Evolutionary conservation across 2,329 filamentous ascomycete species (phyloP).

Genomic region (Taxawa tesnikishii): DNA sequence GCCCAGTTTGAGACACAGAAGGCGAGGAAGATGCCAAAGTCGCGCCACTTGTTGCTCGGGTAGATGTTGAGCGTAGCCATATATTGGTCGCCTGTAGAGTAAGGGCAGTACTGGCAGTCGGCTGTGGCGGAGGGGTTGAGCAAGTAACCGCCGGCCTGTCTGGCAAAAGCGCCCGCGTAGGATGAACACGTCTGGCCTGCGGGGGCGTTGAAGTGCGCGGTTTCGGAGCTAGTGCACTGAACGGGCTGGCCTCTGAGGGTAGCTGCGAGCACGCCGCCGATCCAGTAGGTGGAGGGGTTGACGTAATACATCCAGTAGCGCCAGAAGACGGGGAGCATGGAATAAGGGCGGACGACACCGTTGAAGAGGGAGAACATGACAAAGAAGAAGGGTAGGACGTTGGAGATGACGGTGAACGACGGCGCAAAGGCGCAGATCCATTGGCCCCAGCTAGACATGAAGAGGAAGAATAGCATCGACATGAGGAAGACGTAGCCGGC

Average conservation of each 20-base stretch:
- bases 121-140: slow-evolving; percentile 45
- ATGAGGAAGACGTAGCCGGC: slow-evolving; percentile 71
- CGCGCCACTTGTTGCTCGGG: slow-evolving; percentile 53
- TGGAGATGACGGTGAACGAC: slow-evolving; percentile 65
- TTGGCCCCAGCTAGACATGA: slow-evolving; percentile 65
- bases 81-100: slow-evolving; percentile 53
- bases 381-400: slow-evolving; percentile 69
- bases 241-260: slow-evolving; percentile 41
- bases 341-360: slow-evolving; percentile 60
- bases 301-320: slow-evolving; percentile 59
- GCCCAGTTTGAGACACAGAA: slow-evolving; percentile 61
- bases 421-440: slow-evolving; percentile 78
- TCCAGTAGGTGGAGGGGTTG: slow-evolving; percentile 60
- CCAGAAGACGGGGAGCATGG: slow-evolving; percentile 56
- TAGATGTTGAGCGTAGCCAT: slow-evolving; percentile 45
- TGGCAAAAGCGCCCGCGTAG: slow-evolving; percentile 52
- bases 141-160: slow-evolving; percentile 47
- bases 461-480: slow-evolving; percentile 65
- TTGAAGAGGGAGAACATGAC: slow-evolving; percentile 67
- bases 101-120: slow-evolving; percentile 61
- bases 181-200: slow-evolving; percentile 49
- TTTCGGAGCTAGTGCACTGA: slow-evolving; percentile 39
- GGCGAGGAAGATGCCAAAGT: slow-evolving; percentile 60
- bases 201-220: slow-evolving; percentile 54
- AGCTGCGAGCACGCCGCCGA: slow-evolving; percentile 55